phyloP scores from a whole-genome alignment of 805 yeast species.

The Candida palmyrensis region DNA sequence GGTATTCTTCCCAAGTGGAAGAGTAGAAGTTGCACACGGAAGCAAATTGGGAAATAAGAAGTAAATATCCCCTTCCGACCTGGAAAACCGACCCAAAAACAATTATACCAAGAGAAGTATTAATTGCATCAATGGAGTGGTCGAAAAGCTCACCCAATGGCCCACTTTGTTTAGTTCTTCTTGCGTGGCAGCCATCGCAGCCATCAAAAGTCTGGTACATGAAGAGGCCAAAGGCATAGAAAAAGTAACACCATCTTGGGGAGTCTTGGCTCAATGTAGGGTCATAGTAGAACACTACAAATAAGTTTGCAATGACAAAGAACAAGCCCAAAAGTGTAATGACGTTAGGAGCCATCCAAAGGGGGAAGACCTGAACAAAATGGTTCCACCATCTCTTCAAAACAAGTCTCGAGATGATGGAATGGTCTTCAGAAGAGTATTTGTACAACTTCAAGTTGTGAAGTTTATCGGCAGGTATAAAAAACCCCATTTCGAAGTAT shows the following conservation, averaged over 20 bases:
- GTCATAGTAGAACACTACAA: constrained; percentile 65
- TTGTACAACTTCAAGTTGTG: constrained; percentile 53
- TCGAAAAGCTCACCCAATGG: constrained; percentile 94
- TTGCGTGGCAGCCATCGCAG: constrained; percentile 92
- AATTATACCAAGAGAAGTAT: constrained; percentile 74
- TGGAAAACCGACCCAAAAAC: constrained; percentile 74
- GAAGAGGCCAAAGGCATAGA: constrained; percentile 78
- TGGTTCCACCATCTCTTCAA: constrained; percentile 79
- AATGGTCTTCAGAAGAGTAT: constrained; percentile 76
- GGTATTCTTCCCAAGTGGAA: constrained; percentile 95
- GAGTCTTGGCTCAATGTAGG: constrained; percentile 55
- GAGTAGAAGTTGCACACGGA: constrained; percentile 76
- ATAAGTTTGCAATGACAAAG: constrained; percentile 62
- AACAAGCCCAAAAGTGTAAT: constrained; percentile 76
- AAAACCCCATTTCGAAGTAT: constrained; percentile 69
- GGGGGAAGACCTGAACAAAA: constrained; percentile 72
- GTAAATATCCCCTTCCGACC: constrained; percentile 61
- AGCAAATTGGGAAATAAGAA: constrained; percentile 65
- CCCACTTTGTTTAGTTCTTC: constrained; percentile 91
- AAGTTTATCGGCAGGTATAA: constrained; percentile 50
- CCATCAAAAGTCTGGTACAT: constrained; percentile 95
- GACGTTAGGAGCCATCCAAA: constrained; percentile 89
- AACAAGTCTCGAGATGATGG: constrained; percentile 66
- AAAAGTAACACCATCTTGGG: constrained; percentile 74
- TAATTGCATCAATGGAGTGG: constrained; percentile 71